Conservation (phyloP, 208 protist species). For the Spongospora subterranea region DNA sequence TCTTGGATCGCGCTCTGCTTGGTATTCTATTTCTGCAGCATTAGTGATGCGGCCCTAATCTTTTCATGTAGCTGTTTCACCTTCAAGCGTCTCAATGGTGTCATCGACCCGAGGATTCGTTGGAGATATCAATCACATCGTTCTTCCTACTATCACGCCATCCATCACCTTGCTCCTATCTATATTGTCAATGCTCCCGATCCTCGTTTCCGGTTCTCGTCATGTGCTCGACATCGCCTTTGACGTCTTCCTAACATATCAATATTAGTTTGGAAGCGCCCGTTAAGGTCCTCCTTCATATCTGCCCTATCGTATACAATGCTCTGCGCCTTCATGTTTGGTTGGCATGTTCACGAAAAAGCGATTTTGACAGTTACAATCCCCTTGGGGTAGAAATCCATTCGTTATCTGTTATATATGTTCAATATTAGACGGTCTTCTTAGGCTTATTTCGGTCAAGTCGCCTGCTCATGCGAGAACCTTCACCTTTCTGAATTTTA, state of each 20-base stretch:
- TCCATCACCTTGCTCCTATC: slow-evolving; percentile 39
- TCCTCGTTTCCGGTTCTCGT: not conserved
- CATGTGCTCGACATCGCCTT: not conserved
- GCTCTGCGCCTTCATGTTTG: slow-evolving; percentile 78
- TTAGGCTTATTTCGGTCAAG: not conserved
- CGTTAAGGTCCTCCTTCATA: not conserved
- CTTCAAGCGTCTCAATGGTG: not conserved
- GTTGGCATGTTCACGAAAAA: slow-evolving; percentile 86
- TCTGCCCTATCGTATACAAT: slow-evolving; percentile 57
- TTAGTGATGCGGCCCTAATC: not conserved
- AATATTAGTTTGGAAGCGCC: not conserved
- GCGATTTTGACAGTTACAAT: slow-evolving; percentile 77
- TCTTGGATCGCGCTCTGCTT: slow-evolving; percentile 71
- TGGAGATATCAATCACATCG: slow-evolving; percentile 32
- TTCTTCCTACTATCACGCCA: slow-evolving; percentile 26
- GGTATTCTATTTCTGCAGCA: not conserved
- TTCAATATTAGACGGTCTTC: not conserved
- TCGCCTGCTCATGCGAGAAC: not conserved
- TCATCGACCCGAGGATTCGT: not conserved
- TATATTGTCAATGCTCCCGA: slow-evolving; percentile 17
- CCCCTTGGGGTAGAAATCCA: slow-evolving; percentile 67
- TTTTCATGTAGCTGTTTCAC: not conserved
- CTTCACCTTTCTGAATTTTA: slow-evolving; percentile 22
- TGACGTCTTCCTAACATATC: not conserved
- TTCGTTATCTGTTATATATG: not conserved